phyloP scores from a whole-genome alignment of 2,329 filamentous ascomycete genomes.

The Nannizzia gypsea region DNA sequence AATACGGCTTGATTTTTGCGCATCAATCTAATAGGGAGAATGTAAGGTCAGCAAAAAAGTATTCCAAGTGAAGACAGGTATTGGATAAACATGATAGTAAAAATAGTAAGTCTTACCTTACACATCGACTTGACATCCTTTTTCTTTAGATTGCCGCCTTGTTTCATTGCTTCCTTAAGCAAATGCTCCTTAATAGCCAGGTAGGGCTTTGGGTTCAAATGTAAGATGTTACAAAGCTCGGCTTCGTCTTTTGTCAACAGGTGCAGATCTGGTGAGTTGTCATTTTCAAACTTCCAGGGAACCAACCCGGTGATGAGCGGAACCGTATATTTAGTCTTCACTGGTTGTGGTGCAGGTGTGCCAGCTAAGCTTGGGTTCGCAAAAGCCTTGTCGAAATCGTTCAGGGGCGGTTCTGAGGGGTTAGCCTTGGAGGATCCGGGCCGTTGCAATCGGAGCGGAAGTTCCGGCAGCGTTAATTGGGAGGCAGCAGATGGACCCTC shows the following conservation, averaged over 20 bases:
- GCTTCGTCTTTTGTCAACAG: slow-evolving; percentile 73
- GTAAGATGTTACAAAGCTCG: slow-evolving; percentile 72
- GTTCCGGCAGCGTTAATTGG: slow-evolving; percentile 64
- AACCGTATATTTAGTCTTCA: slow-evolving; percentile 43
- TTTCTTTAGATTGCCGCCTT: slow-evolving; percentile 80
- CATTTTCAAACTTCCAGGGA: slow-evolving; percentile 55
- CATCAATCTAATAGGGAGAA: slow-evolving; percentile 50
- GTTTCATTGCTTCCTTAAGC: slow-evolving; percentile 80
- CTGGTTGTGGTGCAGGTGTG: slow-evolving; percentile 26
- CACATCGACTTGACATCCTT: slow-evolving; percentile 84
- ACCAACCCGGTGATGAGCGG: slow-evolving; percentile 37
- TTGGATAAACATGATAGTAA: not conserved
- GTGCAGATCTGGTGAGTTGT: slow-evolving; percentile 67
- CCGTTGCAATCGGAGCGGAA: slow-evolving; percentile 51
- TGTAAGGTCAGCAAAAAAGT: not conserved
- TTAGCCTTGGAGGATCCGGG: slow-evolving; percentile 24
- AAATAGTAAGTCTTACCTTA: slow-evolving; percentile 29
- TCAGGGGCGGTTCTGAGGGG: slow-evolving; percentile 28
- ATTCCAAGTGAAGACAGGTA: not conserved
- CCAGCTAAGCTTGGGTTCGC: slow-evolving; percentile 43
- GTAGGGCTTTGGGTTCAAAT: slow-evolving; percentile 88
- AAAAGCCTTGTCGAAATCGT: slow-evolving; percentile 44
- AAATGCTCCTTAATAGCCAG: slow-evolving; percentile 86
- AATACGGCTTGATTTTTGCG: slow-evolving; percentile 70
- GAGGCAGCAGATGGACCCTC: slow-evolving; percentile 66